A percentile compares a stretch with the other conserved stretches of the same genome.
Evolutionary conservation across 257 asterid genomes (phyloP).

Genomic region (Linaria vulgaris): DNA sequence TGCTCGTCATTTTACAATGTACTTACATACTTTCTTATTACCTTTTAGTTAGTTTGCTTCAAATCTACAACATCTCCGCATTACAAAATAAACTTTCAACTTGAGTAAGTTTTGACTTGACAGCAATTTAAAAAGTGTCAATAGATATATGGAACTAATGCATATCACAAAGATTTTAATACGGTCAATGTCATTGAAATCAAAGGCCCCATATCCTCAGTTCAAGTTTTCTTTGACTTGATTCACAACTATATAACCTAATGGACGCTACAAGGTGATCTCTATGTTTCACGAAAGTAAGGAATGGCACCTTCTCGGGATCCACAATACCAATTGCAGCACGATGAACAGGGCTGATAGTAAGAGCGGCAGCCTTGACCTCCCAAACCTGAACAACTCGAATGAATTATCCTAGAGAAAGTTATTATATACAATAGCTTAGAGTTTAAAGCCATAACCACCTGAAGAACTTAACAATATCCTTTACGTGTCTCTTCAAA

Average conservation of each 20-base stretch:
- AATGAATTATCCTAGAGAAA: background rate
- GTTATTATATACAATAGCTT: background rate
- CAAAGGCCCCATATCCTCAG: conserved; percentile 3
- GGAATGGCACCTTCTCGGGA: conserved; percentile 58
- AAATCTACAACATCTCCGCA: too few species aligned
- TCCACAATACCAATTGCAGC: conserved; percentile 92
- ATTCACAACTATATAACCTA: background rate
- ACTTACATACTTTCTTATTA: too few species aligned
- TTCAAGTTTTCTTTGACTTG: conserved; percentile 8
- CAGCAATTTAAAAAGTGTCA: too few species aligned
- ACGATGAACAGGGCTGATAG: conserved; percentile 92
- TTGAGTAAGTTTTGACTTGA: too few species aligned
- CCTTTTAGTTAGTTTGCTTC: too few species aligned
- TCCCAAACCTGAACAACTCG: conserved; percentile 79
- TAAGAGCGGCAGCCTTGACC: conserved; percentile 97
- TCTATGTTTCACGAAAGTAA: background rate
- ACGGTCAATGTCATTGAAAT: background rate
- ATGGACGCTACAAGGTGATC: conserved; percentile 4
- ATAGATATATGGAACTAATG: too few species aligned
- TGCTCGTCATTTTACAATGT: too few species aligned
- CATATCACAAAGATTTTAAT: background rate
- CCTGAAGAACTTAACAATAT: background rate
- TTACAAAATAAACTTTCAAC: too few species aligned
- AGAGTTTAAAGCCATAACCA: background rate
- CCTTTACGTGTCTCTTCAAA: background rate